These are phyloP conservation scores for Emiliania huxleyi DNA, from an alignment of 78 protist genomes.

Conservation along the genomic window DNA sequence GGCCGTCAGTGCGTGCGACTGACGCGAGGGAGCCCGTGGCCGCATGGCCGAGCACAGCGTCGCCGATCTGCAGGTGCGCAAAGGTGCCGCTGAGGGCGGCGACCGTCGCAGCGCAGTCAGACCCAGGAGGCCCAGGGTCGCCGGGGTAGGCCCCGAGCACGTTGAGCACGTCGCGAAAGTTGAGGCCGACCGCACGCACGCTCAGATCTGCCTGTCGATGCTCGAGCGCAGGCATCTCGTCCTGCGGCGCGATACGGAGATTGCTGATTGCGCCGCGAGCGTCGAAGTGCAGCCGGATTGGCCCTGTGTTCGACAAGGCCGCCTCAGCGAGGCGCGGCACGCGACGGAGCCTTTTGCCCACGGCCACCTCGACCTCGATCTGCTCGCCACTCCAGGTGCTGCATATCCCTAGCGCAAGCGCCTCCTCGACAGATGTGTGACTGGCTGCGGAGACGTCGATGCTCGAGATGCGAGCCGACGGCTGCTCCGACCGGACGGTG, in stretches of 20 bases:
- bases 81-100: not conserved
- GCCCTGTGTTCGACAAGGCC: not conserved
- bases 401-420: not conserved
- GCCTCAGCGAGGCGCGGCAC: not conserved
- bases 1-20: not conserved
- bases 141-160: constrained; percentile 13
- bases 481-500: not conserved
- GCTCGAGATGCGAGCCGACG: not conserved
- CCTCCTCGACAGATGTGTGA: not conserved
- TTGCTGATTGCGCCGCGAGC: not conserved
- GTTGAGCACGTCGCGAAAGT: constrained; percentile 25
- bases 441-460: not conserved
- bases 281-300: not conserved
- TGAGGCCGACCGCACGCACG: constrained; percentile 17
- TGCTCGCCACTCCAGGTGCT: not conserved
- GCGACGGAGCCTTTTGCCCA: no score
- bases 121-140: not conserved
- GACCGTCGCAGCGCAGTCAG: not conserved
- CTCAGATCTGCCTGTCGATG: not conserved
- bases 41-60: not conserved
- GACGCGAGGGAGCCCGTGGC: not conserved
- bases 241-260: not conserved
- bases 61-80: no score
- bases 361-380: not conserved
- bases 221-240: not conserved